phyloP scores from a whole-genome alignment of 1,284 basidiomycete genomes.

The Apiotrichum porosum region DNA sequence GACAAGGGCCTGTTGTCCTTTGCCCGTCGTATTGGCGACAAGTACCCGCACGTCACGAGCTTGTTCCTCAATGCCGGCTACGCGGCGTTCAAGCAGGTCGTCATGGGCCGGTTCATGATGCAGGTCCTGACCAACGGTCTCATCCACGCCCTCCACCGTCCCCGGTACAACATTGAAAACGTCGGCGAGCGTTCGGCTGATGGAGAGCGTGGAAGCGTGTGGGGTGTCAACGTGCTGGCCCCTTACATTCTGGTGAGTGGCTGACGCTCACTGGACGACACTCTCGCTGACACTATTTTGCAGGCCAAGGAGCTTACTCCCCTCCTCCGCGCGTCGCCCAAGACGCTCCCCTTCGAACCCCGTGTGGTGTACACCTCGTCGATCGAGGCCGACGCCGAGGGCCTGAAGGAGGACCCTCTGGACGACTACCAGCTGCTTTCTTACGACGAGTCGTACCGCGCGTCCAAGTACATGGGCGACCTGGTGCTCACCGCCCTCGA shows the following conservation, averaged over 20 bases:
- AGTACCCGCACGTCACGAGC: slow-evolving; percentile 63
- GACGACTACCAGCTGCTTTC: slow-evolving; percentile 67
- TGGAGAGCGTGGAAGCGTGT: slow-evolving; percentile 73
- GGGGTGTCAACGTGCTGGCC: slow-evolving; percentile 80
- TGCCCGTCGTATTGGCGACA: slow-evolving; percentile 55
- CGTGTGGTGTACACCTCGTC: slow-evolving; percentile 80
- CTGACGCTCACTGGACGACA: neutral
- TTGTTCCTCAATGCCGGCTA: slow-evolving; percentile 78
- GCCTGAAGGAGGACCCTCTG: slow-evolving; percentile 53
- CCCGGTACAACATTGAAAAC: slow-evolving; percentile 60
- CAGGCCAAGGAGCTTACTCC: slow-evolving; percentile 43
- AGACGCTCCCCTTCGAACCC: slow-evolving; percentile 49
- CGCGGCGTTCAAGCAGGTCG: slow-evolving; percentile 55
- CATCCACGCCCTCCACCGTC: slow-evolving; percentile 55
- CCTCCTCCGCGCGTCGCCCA: slow-evolving; percentile 39
- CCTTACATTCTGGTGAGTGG: slow-evolving; percentile 70
- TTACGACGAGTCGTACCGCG: slow-evolving; percentile 63
- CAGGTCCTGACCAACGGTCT: slow-evolving; percentile 54
- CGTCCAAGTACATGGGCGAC: slow-evolving; percentile 75
- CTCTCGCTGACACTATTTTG: slow-evolving; percentile 13
- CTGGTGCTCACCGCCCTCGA: slow-evolving; percentile 61
- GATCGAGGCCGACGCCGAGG: slow-evolving; percentile 57
- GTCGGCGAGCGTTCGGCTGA: slow-evolving; percentile 58
- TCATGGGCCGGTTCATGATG: slow-evolving; percentile 54
- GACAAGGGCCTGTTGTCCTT: slow-evolving; percentile 63